Evolutionary conservation across 164 flowering plant species (phyloP).

Genomic region (Kingdonia uniflora): DNA sequence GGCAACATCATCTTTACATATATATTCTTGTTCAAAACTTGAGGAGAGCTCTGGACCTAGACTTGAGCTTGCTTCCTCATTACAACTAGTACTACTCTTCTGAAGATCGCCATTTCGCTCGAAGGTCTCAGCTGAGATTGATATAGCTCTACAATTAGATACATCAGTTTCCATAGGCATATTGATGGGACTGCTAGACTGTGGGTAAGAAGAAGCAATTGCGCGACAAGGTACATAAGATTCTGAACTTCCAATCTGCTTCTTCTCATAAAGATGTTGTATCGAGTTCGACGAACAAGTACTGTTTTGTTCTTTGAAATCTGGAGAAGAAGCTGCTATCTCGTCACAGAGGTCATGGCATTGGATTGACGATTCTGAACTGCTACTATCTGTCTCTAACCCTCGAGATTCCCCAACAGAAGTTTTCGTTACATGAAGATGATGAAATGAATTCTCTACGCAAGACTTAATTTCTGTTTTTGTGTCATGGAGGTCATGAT

Average conservation of each 20-base stretch:
- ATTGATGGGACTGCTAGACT: conserved; percentile 21
- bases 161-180: conserved; percentile 18
- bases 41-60: conserved; percentile 15
- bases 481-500: conserved; percentile 33
- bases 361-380: conserved; percentile 49
- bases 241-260: conserved; percentile 19
- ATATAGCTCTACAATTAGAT: conserved; percentile 15
- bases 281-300: background rate
- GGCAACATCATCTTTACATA: conserved; percentile 22
- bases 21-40: conserved; percentile 21
- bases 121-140: conserved; percentile 21
- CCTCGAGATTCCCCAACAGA: conserved; percentile 21
- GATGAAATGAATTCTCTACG: too few species aligned
- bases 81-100: conserved; percentile 9
- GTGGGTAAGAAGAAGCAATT: conserved; percentile 14
- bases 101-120: conserved; percentile 20
- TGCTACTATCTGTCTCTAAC: conserved; percentile 41
- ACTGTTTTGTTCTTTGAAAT: conserved; percentile 12
- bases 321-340: conserved; percentile 26
- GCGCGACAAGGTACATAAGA: conserved; percentile 18
- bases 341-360: conserved; percentile 35
- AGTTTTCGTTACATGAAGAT: too few species aligned
- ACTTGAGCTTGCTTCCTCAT: conserved; percentile 23
- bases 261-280: background rate
- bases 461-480: conserved; percentile 9